A percentile compares a stretch with the other conserved stretches of the same genome.
Evolutionary conservation across 495 filamentous ascomycete genomes (phyloP).

Genomic region (Neurospora hispaniola): DNA sequence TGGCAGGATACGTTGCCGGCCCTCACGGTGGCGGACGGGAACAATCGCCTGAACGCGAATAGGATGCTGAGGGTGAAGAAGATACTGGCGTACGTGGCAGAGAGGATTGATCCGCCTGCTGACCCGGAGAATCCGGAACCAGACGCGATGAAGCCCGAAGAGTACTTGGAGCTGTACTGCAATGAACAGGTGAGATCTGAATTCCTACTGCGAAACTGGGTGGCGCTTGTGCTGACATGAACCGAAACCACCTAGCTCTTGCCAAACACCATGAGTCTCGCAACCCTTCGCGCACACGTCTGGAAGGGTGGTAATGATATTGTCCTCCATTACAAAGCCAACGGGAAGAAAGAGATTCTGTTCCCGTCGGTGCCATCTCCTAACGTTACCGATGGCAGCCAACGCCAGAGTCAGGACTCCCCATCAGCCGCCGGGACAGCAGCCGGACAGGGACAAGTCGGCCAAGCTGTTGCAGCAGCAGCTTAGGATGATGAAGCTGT

Average conservation of each 20-base stretch:
- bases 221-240: constrained; percentile 9
- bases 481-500: neutral
- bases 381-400: constrained; percentile 9
- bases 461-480: neutral
- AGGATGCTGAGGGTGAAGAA: constrained; percentile 93
- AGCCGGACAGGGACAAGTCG: neutral
- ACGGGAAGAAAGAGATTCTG: constrained; percentile 57
- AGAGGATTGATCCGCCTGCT: constrained; percentile 63
- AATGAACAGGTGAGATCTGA: constrained; percentile 63
- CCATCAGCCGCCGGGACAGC: constrained; percentile 1
- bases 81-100: constrained; percentile 84
- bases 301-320: constrained; percentile 92
- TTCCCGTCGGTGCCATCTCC: constrained; percentile 16
- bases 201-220: constrained; percentile 1
- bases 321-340: constrained; percentile 79
- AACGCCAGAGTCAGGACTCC: constrained; percentile 10
- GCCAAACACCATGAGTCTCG: constrained; percentile 70
- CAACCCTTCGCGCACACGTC: constrained; percentile 77
- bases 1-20: constrained; percentile 66
- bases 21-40: constrained; percentile 57
- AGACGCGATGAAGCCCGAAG: constrained; percentile 65
- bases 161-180: constrained; percentile 89
- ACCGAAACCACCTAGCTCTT: constrained; percentile 27
- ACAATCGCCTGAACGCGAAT: constrained; percentile 88
- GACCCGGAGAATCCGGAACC: constrained; percentile 41